Percentiles rank a stretch among this genome's conserved stretches.
phyloP scores from a whole-genome alignment of 2,329 filamentous ascomycete genomes.

The Hymenoscyphus linearis region DNA sequence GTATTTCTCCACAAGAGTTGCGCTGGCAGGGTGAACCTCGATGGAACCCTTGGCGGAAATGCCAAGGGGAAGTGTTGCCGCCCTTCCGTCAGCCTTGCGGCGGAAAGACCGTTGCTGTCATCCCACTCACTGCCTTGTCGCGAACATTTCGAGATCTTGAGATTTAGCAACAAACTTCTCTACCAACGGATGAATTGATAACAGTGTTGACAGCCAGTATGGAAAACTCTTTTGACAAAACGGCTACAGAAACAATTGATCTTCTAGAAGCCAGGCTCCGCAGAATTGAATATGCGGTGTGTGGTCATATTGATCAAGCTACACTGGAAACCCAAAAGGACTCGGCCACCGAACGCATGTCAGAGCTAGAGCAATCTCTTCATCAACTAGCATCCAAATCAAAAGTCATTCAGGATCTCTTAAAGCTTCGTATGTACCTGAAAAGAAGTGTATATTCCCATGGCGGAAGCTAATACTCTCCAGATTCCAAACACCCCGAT shows the following conservation, averaged over 20 bases:
- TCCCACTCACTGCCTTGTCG: too few species aligned
- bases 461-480: slow-evolving; percentile 11
- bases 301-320: slow-evolving; percentile 18
- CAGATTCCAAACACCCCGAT: slow-evolving; percentile 31
- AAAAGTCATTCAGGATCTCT: slow-evolving; percentile 29
- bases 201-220: slow-evolving; percentile 11
- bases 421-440: slow-evolving; percentile 27
- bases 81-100: background rate
- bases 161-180: background rate
- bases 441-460: background rate
- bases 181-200: background rate
- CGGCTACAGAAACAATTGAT: slow-evolving; percentile 30
- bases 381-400: slow-evolving; percentile 24
- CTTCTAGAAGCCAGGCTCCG: slow-evolving; percentile 28
- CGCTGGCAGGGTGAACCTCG: background rate
- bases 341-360: slow-evolving; percentile 16
- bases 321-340: slow-evolving; percentile 3
- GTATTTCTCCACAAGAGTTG: background rate
- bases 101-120: background rate
- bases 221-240: slow-evolving; percentile 30
- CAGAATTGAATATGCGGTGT: slow-evolving; percentile 30
- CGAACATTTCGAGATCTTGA: background rate
- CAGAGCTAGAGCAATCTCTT: slow-evolving; percentile 21
- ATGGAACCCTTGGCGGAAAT: background rate
- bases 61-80: background rate